These are phyloP conservation scores for Saccharomycopsis fermentans DNA, from an alignment of 805 yeast genomes.

Conservation along the genomic window DNA sequence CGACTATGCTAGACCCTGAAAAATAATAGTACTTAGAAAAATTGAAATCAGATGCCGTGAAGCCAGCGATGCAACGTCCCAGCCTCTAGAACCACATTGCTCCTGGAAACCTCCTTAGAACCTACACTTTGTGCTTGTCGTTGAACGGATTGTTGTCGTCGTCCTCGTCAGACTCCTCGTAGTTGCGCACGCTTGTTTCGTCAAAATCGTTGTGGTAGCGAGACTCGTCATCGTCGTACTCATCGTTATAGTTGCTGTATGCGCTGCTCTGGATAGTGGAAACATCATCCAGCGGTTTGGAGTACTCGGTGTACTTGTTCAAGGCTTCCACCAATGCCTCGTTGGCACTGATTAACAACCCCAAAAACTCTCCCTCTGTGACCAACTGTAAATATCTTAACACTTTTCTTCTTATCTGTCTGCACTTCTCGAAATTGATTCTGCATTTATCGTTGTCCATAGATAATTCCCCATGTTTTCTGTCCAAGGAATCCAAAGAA, in stretches of 20 bases:
- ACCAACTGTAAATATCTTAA: conserved; percentile 76
- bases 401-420: conserved; percentile 65
- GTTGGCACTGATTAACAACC: conserved; percentile 80
- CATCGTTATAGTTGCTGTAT: conserved; percentile 5
- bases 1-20: no score
- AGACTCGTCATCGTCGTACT: conserved; percentile 4
- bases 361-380: conserved; percentile 76
- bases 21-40: no score
- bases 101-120: no score
- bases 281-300: conserved; percentile 6
- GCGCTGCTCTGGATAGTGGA: neutral
- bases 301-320: conserved; percentile 48
- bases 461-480: conserved; percentile 41
- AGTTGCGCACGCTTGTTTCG: neutral
- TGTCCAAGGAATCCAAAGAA: conserved; percentile 35
- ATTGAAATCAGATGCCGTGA: no score
- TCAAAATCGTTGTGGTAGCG: neutral
- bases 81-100: no score
- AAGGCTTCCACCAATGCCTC: conserved; percentile 77
- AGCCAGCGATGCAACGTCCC: no score
- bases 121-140: conserved; percentile 12
- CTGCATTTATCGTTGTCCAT: conserved; percentile 53
- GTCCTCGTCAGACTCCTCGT: conserved; percentile 13
- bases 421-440: conserved; percentile 63
- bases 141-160: conserved; percentile 17